Percentiles rank a stretch among this genome's conserved stretches.
These are phyloP conservation scores for Nicotiana knightiana DNA, from an alignment of 257 asterid genomes.

Conservation along the genomic window DNA sequence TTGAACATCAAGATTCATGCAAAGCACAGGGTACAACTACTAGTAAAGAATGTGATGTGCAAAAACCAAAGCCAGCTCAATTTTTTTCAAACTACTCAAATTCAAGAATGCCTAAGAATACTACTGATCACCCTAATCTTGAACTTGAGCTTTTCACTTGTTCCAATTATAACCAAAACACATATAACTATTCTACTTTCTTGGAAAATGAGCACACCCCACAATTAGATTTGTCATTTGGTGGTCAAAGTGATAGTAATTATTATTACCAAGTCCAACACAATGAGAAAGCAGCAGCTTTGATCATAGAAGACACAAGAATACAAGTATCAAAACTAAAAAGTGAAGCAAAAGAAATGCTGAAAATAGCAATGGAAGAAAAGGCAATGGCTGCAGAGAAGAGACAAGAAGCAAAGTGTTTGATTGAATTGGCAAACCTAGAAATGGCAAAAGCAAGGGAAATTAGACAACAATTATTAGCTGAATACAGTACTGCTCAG, in stretches of 20 bases:
- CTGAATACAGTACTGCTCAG: constrained; percentile 17
- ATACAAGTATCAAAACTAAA: constrained; percentile 18
- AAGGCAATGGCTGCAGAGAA: constrained; percentile 29
- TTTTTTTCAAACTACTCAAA: not conserved
- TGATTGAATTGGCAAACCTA: constrained; percentile 32
- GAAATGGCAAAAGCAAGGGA: constrained; percentile 31
- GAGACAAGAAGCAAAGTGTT: constrained; percentile 24
- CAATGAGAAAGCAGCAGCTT: not conserved
- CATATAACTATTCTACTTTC: not conserved
- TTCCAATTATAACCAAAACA: not conserved
- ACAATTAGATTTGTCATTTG: not conserved
- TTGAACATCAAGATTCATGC: constrained; percentile 49
- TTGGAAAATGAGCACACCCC: not conserved
- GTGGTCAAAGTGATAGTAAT: not conserved
- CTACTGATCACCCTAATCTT: constrained; percentile 20
- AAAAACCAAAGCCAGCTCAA: not conserved
- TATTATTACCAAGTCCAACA: not conserved
- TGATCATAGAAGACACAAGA: not conserved
- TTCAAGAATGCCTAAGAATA: not conserved
- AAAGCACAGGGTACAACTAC: constrained; percentile 12
- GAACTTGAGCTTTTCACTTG: constrained; percentile 31
- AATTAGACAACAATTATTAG: constrained; percentile 25
- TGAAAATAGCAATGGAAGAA: constrained; percentile 27
- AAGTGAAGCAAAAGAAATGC: constrained; percentile 22
- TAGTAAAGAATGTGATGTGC: constrained; percentile 1